Percentiles rank a stretch among this genome's conserved stretches.
These are phyloP conservation scores for Bruguiera parviflora DNA, from an alignment of 345 rosid species.

Conservation along the genomic window DNA sequence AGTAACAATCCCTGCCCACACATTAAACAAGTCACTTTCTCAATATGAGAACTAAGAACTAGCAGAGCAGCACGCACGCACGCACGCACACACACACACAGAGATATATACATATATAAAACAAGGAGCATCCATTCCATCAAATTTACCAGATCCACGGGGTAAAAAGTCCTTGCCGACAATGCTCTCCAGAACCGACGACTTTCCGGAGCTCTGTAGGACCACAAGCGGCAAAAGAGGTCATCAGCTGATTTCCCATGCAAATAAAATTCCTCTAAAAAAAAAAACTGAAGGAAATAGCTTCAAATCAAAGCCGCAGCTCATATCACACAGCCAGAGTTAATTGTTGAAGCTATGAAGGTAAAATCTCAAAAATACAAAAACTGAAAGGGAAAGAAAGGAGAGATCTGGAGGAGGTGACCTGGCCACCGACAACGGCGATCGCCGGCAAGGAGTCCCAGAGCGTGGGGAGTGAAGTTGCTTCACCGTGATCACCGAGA, in stretches of 20 bases:
- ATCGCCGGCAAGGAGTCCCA: constrained; percentile 98
- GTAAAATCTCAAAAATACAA: not conserved
- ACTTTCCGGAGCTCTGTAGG: constrained; percentile 93
- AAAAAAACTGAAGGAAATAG: not conserved
- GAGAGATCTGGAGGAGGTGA: constrained; percentile 18
- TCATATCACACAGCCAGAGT: not conserved
- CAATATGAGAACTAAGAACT: not conserved
- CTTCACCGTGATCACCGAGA: constrained; percentile 95
- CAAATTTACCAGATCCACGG: constrained; percentile 91
- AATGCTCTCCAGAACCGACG: constrained; percentile 94
- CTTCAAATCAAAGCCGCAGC: not conserved
- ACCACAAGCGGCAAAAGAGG: not conserved
- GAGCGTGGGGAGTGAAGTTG: constrained; percentile 82
- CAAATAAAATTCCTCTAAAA: not conserved
- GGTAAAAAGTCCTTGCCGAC: constrained; percentile 98
- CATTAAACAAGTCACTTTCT: not conserved
- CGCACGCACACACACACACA: too few species aligned
- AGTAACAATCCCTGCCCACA: constrained; percentile 80
- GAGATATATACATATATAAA: too few species aligned
- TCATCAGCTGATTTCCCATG: too few species aligned
- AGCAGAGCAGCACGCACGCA: not conserved
- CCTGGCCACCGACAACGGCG: constrained; percentile 99
- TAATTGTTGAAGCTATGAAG: not conserved
- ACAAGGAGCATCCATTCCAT: not conserved
- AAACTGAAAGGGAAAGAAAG: constrained; percentile 7